Base-by-base conservation (phyloP, 371 early-diverging fungal species). In the Mucor saturninus region DNA sequence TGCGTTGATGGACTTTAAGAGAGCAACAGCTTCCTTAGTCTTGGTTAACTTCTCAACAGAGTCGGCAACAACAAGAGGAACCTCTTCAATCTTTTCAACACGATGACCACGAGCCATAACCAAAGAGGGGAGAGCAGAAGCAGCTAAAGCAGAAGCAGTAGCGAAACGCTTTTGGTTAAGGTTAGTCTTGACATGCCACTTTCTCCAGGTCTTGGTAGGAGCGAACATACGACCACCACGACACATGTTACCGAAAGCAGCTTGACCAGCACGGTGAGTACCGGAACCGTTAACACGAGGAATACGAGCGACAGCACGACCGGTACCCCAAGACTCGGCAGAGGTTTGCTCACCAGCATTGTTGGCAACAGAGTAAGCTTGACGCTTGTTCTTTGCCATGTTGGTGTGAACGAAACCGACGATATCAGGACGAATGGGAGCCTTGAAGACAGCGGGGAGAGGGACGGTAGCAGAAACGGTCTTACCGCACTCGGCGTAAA, bases 291-390 rank as follows among this genome's bases (percentile, higher is more conserved):
- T 88, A 62, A 99, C 99, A 89, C 99, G 95, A 71, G 99, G 99
- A 76, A 99, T 99, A 96, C 99, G 96, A 58, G 99, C 98, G 75
- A 99, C 97, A 75, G 99, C 99, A 86, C 99, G 96, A 93, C 96
- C 97, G 59, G 98, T 99, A 88, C 99, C 99, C 99, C 99, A 99
- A 66, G 99, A 98, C 82, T 94, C 96, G 66, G 99, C 99, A 65
- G 98, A 98, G 79, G 99, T 99, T 88, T 99, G 98, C 86, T 98
- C 98, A 87, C 99, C 99, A 80, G 99, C 99, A 84, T 94, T 90
- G 77, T 89, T 89, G 75, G 91, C 92, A 71, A 98, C 99, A 68
- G 99, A 91, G 86, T 99, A 99, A 64, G 99, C 91, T 89, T 99
- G 99, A 80, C 99, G 95, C 85, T 91, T 93, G 94, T 99, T 99